Base-by-base conservation (phyloP, 2,329 filamentous ascomycete species). In the Botrytis fabae region DNA sequence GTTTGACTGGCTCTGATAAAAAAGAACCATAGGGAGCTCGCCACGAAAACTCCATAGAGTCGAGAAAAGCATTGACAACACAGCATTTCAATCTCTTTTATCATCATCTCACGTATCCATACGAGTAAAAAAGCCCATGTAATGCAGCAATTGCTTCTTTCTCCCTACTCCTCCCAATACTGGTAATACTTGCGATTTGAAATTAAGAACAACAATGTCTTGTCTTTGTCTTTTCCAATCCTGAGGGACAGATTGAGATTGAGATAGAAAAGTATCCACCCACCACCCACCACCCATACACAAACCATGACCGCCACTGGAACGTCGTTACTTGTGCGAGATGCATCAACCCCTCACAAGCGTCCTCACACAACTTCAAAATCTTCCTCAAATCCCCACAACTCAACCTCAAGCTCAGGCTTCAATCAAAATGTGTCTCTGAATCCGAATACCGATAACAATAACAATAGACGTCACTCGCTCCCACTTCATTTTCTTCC, bases 401-500 rank as follows among this genome's bases (percentile, higher is more conserved):
- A 44, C 32, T 35, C 70, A 32, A 65, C 40, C 32, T 35, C 70
- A 32, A 65, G 40, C n/a, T n/a, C 22, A n/a, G 44, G 2, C 40
- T 68, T 59, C 28, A 60, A 66, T 40, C 40, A 25, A 25, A 44
- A 66, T 40, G 18, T n/a, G 18, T 40, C 65, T 46, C n/a, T n/a
- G 0, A 72, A 72, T 63, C n/a, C 61, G 28, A 46, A 59, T 48
- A 22, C 28, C 10, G 38, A 66, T 60, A 71, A 51, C 5, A 71
- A 59, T 40, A 69, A 42, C 7, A 59, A 69, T 22, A 61, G 80
- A 74, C 73, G 80, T 71, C 77, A 79, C 65, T 81, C 79, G n/a
- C 74, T 80, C 16, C 79, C 80, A 48, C 75, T 79, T 32, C 76
- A 80, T 63, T 79, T 80, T 69, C 77, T 81, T 16, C 78, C 80